Conservation (phyloP, 23 red algal species). For the Gracilariopsis chorda region DNA sequence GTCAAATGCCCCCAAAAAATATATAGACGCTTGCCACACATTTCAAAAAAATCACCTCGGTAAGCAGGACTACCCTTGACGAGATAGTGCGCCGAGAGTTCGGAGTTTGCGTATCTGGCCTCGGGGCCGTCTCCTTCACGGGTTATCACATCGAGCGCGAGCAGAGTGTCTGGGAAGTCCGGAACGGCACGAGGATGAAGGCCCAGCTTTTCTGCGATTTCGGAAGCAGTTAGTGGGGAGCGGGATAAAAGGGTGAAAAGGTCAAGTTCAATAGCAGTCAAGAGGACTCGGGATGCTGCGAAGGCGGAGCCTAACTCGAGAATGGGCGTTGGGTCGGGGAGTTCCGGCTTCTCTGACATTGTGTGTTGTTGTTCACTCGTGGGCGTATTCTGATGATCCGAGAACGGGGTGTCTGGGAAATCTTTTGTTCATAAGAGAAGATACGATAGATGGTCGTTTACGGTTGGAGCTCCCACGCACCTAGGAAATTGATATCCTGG, state of each 20-base stretch:
- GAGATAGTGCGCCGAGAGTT: neutral
- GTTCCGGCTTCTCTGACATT: too few species aligned
- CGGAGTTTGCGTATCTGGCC: neutral
- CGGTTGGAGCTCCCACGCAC: too few species aligned
- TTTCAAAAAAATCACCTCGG: neutral
- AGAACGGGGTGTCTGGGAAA: too few species aligned
- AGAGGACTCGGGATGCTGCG: neutral
- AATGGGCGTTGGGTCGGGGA: neutral
- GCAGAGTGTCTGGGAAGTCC: slow-evolving; percentile 1
- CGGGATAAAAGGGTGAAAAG: neutral
- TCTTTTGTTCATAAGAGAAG: too few species aligned
- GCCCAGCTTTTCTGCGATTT: neutral
- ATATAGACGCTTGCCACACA: neutral
- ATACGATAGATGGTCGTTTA: too few species aligned
- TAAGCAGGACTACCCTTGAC: neutral
- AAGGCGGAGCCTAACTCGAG: neutral
- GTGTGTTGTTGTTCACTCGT: too few species aligned
- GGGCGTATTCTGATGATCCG: too few species aligned
- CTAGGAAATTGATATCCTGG: too few species aligned
- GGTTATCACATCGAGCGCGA: neutral
- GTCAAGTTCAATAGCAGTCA: slow-evolving; percentile 3
- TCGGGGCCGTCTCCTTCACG: neutral
- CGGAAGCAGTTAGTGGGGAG: neutral
- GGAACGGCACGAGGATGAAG: neutral
- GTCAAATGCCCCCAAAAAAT: neutral